Conservation (phyloP, 202 grass and related monocot species). For the Miscanthus sacchariflorus region DNA sequence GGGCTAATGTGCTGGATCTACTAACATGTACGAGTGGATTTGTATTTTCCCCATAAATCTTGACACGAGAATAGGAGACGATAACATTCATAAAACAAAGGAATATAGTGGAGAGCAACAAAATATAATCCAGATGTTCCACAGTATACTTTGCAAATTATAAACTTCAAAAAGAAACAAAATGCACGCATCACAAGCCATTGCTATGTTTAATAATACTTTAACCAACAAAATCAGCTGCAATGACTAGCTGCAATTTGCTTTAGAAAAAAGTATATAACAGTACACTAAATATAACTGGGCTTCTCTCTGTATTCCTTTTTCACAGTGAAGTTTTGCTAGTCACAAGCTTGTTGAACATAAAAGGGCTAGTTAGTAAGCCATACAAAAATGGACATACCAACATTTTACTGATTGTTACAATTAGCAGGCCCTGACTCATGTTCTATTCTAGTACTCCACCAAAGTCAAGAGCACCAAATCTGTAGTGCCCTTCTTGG, state of each 20-base stretch:
- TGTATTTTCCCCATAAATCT: not conserved
- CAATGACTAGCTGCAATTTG: conserved; percentile 13
- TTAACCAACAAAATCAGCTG: conserved; percentile 1
- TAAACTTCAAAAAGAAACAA: conserved; percentile 8
- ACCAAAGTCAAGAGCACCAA: not conserved
- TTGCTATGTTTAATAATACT: conserved; percentile 16
- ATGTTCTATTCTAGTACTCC: not conserved
- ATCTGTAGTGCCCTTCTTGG: not conserved
- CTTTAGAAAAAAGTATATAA: not conserved
- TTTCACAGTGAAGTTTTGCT: conserved; percentile 2
- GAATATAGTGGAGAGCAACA: not conserved
- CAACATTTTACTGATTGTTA: not conserved
- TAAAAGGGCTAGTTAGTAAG: conserved; percentile 3
- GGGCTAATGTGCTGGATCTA: not conserved
- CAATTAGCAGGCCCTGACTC: not conserved
- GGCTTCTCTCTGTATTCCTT: not conserved
- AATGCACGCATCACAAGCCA: not conserved
- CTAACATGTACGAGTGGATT: not conserved
- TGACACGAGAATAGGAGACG: not conserved
- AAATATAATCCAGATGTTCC: conserved; percentile 21
- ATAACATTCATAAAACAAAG: not conserved
- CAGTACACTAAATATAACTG: not conserved
- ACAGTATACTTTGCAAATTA: conserved; percentile 16
- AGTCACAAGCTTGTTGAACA: not conserved
- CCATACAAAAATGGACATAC: not conserved